These are phyloP conservation scores for Coemansia sp. DNA, from an alignment of 192 early-diverging fungal species.

Conservation along the genomic window DNA sequence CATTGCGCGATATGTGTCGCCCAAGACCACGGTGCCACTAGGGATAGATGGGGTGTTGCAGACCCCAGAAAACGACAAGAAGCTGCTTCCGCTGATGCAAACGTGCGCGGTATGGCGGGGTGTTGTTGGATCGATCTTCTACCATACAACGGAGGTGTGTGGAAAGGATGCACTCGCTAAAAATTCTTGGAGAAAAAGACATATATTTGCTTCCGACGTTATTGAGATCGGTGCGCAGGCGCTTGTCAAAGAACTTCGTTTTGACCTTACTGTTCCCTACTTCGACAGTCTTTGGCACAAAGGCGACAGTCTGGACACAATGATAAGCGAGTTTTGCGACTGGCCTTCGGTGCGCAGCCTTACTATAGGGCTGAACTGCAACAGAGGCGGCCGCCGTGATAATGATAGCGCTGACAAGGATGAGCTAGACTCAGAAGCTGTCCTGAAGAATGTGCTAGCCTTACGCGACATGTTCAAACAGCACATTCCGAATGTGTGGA, in stretches of 20 bases:
- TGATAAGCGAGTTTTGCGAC: background rate
- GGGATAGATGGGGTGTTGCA: background rate
- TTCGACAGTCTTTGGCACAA: background rate
- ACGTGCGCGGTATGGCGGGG: slow-evolving; percentile 17
- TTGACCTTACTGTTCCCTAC: slow-evolving; percentile 4
- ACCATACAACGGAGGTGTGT: slow-evolving; percentile 2
- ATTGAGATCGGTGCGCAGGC: slow-evolving; percentile 5
- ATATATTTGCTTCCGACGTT: background rate
- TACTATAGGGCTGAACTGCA: background rate
- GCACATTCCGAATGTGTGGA: slow-evolving; percentile 4
- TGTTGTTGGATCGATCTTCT: slow-evolving; percentile 14
- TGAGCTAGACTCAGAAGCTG: background rate
- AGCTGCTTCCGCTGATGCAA: slow-evolving; percentile 6
- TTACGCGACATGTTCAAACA: background rate
- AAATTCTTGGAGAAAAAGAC: background rate
- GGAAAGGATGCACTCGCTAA: background rate
- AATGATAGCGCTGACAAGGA: background rate
- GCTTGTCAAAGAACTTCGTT: slow-evolving; percentile 8
- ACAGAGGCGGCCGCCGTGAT: background rate
- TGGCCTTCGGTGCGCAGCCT: slow-evolving; percentile 4
- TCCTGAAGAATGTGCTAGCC: background rate
- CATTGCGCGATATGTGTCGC: background rate
- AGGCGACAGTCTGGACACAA: background rate
- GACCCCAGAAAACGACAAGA: background rate
- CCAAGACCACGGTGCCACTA: background rate